Percentiles rank a stretch among this genome's conserved stretches.
Evolutionary conservation across 177 flowering plant species (phyloP).

Genomic region (Vitis hybrid): DNA sequence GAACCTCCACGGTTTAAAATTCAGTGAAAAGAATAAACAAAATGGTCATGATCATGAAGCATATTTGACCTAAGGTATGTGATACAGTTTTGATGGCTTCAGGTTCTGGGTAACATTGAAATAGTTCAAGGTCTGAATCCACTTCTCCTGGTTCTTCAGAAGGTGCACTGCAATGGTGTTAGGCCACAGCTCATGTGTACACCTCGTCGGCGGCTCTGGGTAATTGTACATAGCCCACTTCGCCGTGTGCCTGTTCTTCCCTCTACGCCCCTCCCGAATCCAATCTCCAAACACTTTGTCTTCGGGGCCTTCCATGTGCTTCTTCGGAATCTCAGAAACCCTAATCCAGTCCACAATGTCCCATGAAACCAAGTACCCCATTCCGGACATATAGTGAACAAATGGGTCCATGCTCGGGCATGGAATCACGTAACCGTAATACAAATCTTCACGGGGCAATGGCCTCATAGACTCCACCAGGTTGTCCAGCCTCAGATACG

Average conservation of each 20-base stretch:
- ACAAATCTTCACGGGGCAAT: conserved; percentile 68
- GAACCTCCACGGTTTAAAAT: too few species aligned
- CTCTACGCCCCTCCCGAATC: conserved; percentile 59
- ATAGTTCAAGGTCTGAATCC: conserved; percentile 65
- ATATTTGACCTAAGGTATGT: conserved; percentile 37
- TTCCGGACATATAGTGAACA: conserved; percentile 78
- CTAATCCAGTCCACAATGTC: conserved; percentile 78
- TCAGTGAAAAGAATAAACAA: conserved; percentile 7
- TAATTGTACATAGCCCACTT: conserved; percentile 85
- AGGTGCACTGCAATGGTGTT: conserved; percentile 73
- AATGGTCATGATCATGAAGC: background rate
- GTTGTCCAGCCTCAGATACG: conserved; percentile 48
- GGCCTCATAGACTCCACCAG: conserved; percentile 54
- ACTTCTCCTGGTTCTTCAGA: conserved; percentile 62
- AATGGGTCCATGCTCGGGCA: conserved; percentile 87
- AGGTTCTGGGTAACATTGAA: conserved; percentile 65
- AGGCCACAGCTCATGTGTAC: conserved; percentile 77
- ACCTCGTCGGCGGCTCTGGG: conserved; percentile 53
- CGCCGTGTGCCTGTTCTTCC: conserved; percentile 64
- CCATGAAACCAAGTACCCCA: conserved; percentile 90
- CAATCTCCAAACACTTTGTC: conserved; percentile 72
- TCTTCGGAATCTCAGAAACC: conserved; percentile 53
- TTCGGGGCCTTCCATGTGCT: conserved; percentile 69
- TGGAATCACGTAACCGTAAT: conserved; percentile 86
- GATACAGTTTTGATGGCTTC: conserved; percentile 73